Evolutionary conservation across 176 grass and related monocot species (phyloP).

Genomic region (Eragrostis curvula): DNA sequence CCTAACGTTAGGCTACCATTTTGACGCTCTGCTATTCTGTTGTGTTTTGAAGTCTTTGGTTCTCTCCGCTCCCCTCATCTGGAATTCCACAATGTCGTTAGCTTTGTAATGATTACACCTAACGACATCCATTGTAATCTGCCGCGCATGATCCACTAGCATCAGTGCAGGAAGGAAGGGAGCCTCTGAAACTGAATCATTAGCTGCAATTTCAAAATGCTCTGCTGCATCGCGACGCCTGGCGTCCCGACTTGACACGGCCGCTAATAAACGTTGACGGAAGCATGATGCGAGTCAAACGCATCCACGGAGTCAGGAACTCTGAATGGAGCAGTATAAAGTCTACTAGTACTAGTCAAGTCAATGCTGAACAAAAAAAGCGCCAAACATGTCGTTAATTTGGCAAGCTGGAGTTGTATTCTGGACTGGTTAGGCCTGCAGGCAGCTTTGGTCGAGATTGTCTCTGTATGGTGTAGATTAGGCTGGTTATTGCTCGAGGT

Average conservation of each 20-base stretch:
- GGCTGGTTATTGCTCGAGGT: conserved; percentile 20
- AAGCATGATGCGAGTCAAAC: conserved; percentile 34
- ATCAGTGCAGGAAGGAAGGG: background rate
- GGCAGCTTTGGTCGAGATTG: conserved; percentile 10
- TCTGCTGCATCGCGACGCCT: background rate
- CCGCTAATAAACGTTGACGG: conserved; percentile 9
- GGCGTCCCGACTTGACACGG: background rate
- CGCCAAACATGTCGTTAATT: conserved; percentile 26
- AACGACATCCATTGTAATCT: background rate
- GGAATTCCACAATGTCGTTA: background rate
- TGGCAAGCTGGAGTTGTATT: background rate
- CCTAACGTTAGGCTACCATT: conserved; percentile 39
- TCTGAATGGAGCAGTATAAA: background rate
- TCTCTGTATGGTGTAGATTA: background rate
- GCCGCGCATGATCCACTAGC: background rate
- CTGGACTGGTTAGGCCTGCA: conserved; percentile 9
- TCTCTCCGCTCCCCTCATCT: background rate
- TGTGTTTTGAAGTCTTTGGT: background rate
- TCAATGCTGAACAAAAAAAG: conserved; percentile 10
- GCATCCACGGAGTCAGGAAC: background rate
- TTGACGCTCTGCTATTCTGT: background rate
- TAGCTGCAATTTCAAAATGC: background rate
- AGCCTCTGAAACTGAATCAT: background rate
- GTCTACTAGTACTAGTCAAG: background rate
- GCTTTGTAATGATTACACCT: background rate